phyloP scores from a whole-genome alignment of 1,284 basidiomycete genomes.

The Austroboletus niveus region DNA sequence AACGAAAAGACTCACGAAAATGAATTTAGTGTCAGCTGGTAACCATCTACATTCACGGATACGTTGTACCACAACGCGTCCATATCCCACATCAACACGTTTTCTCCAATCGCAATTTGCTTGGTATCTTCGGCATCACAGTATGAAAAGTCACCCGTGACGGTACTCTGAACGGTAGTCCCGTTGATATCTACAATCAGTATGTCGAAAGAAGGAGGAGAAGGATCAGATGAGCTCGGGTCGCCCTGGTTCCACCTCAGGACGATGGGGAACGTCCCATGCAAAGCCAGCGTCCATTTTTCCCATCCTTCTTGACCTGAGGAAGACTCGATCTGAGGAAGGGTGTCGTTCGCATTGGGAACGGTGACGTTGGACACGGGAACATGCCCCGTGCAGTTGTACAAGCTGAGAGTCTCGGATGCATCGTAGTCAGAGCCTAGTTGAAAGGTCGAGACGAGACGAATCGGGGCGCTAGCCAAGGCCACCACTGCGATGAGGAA shows the following conservation, averaged over 20 bases:
- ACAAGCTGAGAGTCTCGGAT: constrained; percentile 9
- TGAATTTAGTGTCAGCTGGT: constrained; percentile 8
- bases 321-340: constrained; percentile 9
- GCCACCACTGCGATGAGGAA: not conserved
- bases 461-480: not conserved
- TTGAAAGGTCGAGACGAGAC: constrained; percentile 4
- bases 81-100: constrained; percentile 6
- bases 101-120: not conserved
- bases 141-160: not conserved
- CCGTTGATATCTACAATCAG: constrained; percentile 2
- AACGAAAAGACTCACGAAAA: constrained; percentile 10
- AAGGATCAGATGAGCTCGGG: not conserved
- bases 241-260: constrained; percentile 9
- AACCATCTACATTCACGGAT: constrained; percentile 3
- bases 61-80: constrained; percentile 11
- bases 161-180: not conserved
- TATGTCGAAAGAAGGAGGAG: constrained; percentile 1
- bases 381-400: constrained; percentile 10
- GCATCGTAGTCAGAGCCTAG: constrained; percentile 10
- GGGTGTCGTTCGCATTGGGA: constrained; percentile 8
- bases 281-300: constrained; percentile 6
- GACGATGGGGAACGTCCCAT: constrained; percentile 8
- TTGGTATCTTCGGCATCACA: not conserved
- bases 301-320: constrained; percentile 3
- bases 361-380: constrained; percentile 8